Evolutionary conservation across 371 early-diverging fungal species (phyloP).

Genomic region (Mortierella sp.): DNA sequence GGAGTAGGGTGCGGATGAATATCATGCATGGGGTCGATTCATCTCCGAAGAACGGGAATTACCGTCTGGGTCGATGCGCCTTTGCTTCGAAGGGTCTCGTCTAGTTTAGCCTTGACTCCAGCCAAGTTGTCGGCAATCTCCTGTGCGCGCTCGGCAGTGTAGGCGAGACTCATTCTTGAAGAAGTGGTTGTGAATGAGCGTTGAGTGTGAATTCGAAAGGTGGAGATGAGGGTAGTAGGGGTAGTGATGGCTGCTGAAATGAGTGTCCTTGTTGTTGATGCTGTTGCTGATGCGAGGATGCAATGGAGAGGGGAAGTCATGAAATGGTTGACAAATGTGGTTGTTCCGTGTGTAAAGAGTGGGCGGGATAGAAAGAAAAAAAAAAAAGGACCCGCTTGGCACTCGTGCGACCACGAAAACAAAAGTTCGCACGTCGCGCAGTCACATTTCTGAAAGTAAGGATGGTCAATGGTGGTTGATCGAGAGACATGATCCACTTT

Average conservation of each 20-base stretch:
- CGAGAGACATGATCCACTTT: not conserved
- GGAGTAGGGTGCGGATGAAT: not conserved
- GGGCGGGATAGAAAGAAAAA: not conserved
- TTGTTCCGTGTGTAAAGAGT: not conserved
- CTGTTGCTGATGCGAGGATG: not conserved
- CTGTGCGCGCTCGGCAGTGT: constrained; percentile 35
- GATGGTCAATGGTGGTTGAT: not conserved
- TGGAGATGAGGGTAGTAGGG: not conserved
- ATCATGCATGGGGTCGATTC: not conserved
- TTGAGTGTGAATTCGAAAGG: not conserved
- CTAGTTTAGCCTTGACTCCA: constrained; percentile 18
- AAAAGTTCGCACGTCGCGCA: not conserved
- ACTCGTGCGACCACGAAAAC: constrained; percentile 1
- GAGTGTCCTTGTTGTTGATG: not conserved
- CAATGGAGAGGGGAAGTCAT: constrained; percentile 5
- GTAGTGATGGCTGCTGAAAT: not conserved
- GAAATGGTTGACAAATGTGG: not conserved
- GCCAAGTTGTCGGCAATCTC: constrained; percentile 39
- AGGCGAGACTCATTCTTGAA: constrained; percentile 33
- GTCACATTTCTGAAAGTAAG: not conserved
- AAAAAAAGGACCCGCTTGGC: not conserved
- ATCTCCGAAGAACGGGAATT: not conserved
- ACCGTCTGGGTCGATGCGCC: constrained; percentile 25
- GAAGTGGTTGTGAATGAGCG: not conserved
- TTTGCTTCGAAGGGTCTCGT: constrained; percentile 17